These are phyloP conservation scores for Phialocephala sp. DNA, from an alignment of 2,329 filamentous ascomycete genomes.

Conservation along the genomic window DNA sequence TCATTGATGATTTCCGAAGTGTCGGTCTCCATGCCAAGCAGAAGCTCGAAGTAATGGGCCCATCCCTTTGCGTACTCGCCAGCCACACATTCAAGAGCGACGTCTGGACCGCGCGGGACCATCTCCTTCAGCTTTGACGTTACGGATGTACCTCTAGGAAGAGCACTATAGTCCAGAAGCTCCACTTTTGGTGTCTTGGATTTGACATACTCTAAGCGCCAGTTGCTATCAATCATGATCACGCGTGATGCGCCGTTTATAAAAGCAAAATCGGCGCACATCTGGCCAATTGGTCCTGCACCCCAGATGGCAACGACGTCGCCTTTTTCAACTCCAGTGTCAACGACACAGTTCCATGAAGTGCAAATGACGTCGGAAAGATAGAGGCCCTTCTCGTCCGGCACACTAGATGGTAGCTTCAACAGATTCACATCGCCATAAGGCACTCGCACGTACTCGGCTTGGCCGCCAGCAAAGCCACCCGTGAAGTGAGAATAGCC, in stretches of 20 bases:
- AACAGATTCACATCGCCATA: constrained; percentile 82
- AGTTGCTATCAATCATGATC: constrained; percentile 79
- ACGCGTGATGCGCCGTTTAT: constrained; percentile 76
- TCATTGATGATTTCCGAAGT: constrained; percentile 82
- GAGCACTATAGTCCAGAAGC: constrained; percentile 69
- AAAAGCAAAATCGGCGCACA: constrained; percentile 77
- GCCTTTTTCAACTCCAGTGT: constrained; percentile 78
- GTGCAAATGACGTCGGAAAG: constrained; percentile 82
- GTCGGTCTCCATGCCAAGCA: constrained; percentile 77
- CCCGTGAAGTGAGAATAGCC: constrained; percentile 81
- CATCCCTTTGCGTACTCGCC: constrained; percentile 68
- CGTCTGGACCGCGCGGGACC: constrained; percentile 75
- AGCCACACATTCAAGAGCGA: constrained; percentile 70
- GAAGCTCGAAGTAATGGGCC: constrained; percentile 63
- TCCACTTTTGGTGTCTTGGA: constrained; percentile 69
- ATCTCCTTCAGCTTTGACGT: constrained; percentile 76
- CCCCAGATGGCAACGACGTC: constrained; percentile 85
- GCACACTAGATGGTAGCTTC: constrained; percentile 76
- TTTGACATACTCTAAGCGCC: constrained; percentile 71
- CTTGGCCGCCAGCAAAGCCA: constrained; percentile 86
- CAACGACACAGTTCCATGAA: constrained; percentile 81
- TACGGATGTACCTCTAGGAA: constrained; percentile 68
- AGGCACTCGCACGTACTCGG: constrained; percentile 85
- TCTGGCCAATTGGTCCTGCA: constrained; percentile 84
- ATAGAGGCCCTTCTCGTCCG: constrained; percentile 81